Evolutionary conservation across 2,329 filamentous ascomycete genomes (phyloP).

Genomic region (Verticillium tricorpus): DNA sequence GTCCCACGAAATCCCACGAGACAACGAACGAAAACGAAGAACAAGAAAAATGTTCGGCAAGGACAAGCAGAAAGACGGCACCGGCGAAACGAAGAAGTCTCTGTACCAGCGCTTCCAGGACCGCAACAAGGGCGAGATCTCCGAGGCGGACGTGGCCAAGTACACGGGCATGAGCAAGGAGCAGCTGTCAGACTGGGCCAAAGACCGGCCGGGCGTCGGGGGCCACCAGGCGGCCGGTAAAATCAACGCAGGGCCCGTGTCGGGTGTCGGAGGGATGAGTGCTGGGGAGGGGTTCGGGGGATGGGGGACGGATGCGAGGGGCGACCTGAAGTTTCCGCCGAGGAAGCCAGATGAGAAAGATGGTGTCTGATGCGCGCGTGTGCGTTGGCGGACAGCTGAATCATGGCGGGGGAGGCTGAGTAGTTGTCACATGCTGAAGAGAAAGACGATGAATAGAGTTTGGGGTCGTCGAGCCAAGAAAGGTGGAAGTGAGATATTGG

Average conservation of each 20-base stretch:
- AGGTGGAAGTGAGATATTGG: background rate
- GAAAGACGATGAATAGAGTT: background rate
- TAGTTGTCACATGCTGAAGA: background rate
- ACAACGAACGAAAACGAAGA: background rate
- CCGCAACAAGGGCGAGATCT: constrained; percentile 24
- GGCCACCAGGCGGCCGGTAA: constrained; percentile 33
- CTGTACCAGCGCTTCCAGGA: constrained; percentile 26
- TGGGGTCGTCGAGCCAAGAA: background rate
- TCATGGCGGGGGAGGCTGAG: background rate
- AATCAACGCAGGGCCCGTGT: constrained; percentile 20
- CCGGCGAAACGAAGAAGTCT: constrained; percentile 17
- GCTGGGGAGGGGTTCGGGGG: constrained; percentile 26
- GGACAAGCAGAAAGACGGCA: background rate
- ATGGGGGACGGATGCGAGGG: constrained; percentile 25
- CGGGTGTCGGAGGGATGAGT: constrained; percentile 24
- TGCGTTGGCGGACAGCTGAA: background rate
- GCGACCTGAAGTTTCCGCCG: constrained; percentile 31
- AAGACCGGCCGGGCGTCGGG: constrained; percentile 31
- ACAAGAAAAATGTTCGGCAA: background rate
- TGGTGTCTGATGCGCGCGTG: background rate
- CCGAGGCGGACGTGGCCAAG: constrained; percentile 33
- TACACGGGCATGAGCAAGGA: constrained; percentile 32
- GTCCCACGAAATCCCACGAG: no score
- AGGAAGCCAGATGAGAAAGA: background rate
- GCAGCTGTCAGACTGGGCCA: constrained; percentile 30